Conservation (phyloP, 2,329 filamentous ascomycete species). For the Cladophialophora bantiana region DNA sequence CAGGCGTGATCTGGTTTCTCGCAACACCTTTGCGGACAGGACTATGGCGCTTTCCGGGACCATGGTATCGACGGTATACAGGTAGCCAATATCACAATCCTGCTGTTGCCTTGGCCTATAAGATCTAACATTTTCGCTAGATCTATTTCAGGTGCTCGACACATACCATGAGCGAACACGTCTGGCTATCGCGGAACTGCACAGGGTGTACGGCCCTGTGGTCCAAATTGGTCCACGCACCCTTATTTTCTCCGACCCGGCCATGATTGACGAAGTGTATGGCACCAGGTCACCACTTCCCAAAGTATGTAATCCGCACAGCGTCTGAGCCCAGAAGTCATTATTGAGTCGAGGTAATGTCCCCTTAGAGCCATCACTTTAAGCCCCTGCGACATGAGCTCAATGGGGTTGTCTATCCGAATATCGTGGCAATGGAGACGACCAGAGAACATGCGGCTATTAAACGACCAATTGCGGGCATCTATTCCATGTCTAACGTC, state of each 20-base stretch:
- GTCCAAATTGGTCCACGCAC: background rate
- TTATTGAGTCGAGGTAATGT: background rate
- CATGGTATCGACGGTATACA: background rate
- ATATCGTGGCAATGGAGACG: background rate
- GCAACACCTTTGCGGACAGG: background rate
- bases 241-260: background rate
- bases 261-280: background rate
- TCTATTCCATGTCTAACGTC: slow-evolving; percentile 2
- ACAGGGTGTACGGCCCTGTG: background rate
- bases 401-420: background rate
- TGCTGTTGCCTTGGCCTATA: background rate
- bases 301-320: background rate
- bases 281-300: slow-evolving; percentile 4
- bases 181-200: background rate
- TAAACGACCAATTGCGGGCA: background rate
- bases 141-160: slow-evolving; percentile 15
- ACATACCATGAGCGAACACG: slow-evolving; percentile 10
- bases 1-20: slow-evolving; percentile 2
- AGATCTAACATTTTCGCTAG: background rate
- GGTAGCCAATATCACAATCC: background rate
- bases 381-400: background rate
- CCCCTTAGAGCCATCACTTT: background rate
- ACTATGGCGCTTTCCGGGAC: slow-evolving; percentile 1
- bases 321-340: background rate
- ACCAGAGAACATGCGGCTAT: background rate